phyloP scores from a whole-genome alignment of 2,329 filamentous ascomycete genomes.

The Pseudogymnoascus sp. region DNA sequence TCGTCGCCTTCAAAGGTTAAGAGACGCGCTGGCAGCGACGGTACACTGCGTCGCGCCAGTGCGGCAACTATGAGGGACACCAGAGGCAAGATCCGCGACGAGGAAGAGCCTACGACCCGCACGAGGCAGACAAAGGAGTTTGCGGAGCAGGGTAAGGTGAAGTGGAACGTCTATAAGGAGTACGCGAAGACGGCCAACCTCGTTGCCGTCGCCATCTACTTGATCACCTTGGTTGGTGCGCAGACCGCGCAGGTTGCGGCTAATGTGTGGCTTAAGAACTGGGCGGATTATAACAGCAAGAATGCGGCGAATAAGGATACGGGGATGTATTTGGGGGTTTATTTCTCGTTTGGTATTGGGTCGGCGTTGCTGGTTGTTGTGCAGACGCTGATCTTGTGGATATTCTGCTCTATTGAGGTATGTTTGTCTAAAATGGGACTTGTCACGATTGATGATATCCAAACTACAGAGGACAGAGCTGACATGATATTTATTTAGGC shows the following conservation, averaged over 20 bases:
- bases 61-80: constrained; percentile 84
- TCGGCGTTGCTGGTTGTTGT: constrained; percentile 76
- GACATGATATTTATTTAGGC: constrained; percentile 44
- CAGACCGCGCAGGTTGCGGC: constrained; percentile 78
- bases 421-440: constrained; percentile 18
- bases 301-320: constrained; percentile 63
- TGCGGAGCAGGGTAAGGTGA: constrained; percentile 91
- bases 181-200: constrained; percentile 95
- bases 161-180: constrained; percentile 89
- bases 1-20: constrained; percentile 38
- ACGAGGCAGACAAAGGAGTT: constrained; percentile 83
- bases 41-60: constrained; percentile 81
- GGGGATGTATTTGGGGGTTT: constrained; percentile 88
- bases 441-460: constrained; percentile 20
- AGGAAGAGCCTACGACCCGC: constrained; percentile 64
- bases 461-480: constrained; percentile 12
- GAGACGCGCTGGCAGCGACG: constrained; percentile 60
- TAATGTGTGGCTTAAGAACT: constrained; percentile 88
- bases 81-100: constrained; percentile 74
- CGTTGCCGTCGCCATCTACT: constrained; percentile 71
- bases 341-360: constrained; percentile 90
- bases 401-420: constrained; percentile 98
- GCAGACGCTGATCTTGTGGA: constrained; percentile 94
- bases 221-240: constrained; percentile 66
- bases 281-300: constrained; percentile 72